Percentiles rank a stretch among this genome's conserved stretches.
Conservation (phyloP, 2,329 filamentous ascomycete species). For the Fusarium oligoseptatum region DNA sequence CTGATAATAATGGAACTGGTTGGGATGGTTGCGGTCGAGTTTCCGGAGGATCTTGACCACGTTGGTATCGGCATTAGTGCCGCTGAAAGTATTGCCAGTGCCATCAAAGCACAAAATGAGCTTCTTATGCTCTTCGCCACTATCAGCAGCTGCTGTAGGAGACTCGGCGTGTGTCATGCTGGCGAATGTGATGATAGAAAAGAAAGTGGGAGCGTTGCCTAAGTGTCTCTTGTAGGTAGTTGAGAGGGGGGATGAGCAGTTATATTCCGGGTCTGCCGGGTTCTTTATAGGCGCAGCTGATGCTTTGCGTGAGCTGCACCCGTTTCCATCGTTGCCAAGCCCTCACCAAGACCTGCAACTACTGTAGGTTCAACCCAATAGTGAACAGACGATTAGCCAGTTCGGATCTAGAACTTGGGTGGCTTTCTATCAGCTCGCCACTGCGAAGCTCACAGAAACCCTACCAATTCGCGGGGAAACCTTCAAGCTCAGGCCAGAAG, state of each 20-base stretch:
- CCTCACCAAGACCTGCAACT: neutral
- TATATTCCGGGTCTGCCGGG: neutral
- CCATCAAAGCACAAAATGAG: slow-evolving; percentile 64
- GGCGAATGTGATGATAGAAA: neutral
- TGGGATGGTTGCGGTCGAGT: slow-evolving; percentile 59
- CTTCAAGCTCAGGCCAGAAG: neutral
- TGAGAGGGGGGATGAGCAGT: neutral
- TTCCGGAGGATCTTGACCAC: slow-evolving; percentile 64
- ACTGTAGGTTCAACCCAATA: neutral
- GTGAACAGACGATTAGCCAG: neutral
- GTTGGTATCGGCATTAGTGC: slow-evolving; percentile 64
- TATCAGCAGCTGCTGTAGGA: neutral
- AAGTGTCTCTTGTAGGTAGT: neutral
- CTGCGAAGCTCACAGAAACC: neutral
- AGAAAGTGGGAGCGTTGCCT: neutral
- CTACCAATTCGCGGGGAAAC: neutral
- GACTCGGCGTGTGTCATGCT: neutral
- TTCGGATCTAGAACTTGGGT: neutral
- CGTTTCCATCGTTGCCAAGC: neutral
- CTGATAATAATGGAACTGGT: slow-evolving; percentile 65
- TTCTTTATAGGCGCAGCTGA: neutral
- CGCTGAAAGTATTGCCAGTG: slow-evolving; percentile 61
- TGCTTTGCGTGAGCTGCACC: neutral
- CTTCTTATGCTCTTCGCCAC: slow-evolving; percentile 46
- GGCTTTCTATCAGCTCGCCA: neutral